These are phyloP conservation scores for Pythium pyrilobum DNA, from an alignment of 352 stramenopile species.

Conservation along the genomic window DNA sequence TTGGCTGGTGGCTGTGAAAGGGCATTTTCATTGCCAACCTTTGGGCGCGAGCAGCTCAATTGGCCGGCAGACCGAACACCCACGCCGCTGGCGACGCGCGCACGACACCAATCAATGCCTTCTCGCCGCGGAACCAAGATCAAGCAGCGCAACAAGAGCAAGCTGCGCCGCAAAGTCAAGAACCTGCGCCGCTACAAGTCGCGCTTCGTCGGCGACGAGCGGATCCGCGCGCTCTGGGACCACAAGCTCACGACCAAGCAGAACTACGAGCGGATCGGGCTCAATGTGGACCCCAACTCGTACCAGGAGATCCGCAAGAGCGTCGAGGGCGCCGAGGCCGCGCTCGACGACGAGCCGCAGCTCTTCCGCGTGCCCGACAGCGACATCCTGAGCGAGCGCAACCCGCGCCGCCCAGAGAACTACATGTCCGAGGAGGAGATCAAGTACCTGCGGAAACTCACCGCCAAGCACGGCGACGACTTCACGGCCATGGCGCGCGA, in stretches of 20 bases:
- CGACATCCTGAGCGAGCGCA: slow-evolving; percentile 71
- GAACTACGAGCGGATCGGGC: slow-evolving; percentile 74
- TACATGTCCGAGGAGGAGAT: slow-evolving; percentile 76
- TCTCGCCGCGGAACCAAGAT: slow-evolving; percentile 43
- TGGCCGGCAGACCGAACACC: no score
- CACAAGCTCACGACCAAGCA: slow-evolving; percentile 76
- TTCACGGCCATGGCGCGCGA: slow-evolving; percentile 76
- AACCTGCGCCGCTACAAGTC: slow-evolving; percentile 70
- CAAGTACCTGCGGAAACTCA: slow-evolving; percentile 66
- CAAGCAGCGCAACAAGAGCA: slow-evolving; percentile 63
- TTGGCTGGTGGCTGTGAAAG: slow-evolving; percentile 12
- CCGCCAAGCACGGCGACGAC: slow-evolving; percentile 68
- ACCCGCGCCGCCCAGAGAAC: slow-evolving; percentile 60
- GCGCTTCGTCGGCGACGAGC: slow-evolving; percentile 63
- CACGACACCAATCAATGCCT: slow-evolving; percentile 19
- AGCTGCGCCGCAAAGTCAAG: slow-evolving; percentile 64
- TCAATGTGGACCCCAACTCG: slow-evolving; percentile 64
- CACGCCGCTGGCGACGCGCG: not conserved
- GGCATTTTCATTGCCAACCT: not conserved
- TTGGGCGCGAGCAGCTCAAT: not conserved
- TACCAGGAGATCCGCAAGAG: slow-evolving; percentile 42
- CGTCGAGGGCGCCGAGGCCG: slow-evolving; percentile 36
- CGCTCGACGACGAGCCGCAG: slow-evolving; percentile 52
- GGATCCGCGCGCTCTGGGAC: slow-evolving; percentile 69
- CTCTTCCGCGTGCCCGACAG: slow-evolving; percentile 77